Evolutionary conservation across 2,329 filamentous ascomycete genomes (phyloP), one percentile per base, ranked within the genome.

Genomic region (Cladophialophora carrionii): DNA sequence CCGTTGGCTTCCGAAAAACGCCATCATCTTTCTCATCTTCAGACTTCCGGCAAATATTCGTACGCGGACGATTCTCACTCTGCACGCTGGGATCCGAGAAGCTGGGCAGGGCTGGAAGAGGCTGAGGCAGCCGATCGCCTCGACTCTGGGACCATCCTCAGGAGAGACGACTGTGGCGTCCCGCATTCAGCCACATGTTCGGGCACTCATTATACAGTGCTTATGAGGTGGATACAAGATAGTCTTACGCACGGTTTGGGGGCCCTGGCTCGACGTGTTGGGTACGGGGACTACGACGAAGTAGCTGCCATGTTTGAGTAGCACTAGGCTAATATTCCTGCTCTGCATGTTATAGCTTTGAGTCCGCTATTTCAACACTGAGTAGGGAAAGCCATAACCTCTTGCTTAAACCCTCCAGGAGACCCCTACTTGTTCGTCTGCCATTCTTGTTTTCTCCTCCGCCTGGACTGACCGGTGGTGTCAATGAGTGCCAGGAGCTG

Each of bases 41-140:
- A 43, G 55, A 12, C n/a, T 54, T 3, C 55, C 54, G 9, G 46
- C 48, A 9, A 41, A 34, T 32, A 59, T 46, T 22, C 41, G 55
- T 4, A 63, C 55, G 32, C 46, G 55, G 7, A 53, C 54, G 8
- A 12, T 58, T 41, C 34, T 59, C n/a, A 29, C 59, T 17, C 24
- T 14, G 34, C 46, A 12, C 24, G 10, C 32, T 63, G 61, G 61
- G 48, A 63, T 48, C 55, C 61, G 6, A 37, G 46, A 22, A 29
- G 31, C 31, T 32, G 24, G 52, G 9, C 52, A n/a, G 52, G 14
- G 14, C 52, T 34, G 26, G n/a, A 34, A 3, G 52, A 20, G 17
- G 4, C 24, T 2, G 29, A 54, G 12, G 10, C 29, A 29, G 29
- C 24, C 20, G 52, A 12, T 20, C 37, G 17, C 37, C 17, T 41